Percentiles rank a stretch among this genome's conserved stretches.
Conservation (phyloP, 139 green algal species). For the Gonium pectorale region DNA sequence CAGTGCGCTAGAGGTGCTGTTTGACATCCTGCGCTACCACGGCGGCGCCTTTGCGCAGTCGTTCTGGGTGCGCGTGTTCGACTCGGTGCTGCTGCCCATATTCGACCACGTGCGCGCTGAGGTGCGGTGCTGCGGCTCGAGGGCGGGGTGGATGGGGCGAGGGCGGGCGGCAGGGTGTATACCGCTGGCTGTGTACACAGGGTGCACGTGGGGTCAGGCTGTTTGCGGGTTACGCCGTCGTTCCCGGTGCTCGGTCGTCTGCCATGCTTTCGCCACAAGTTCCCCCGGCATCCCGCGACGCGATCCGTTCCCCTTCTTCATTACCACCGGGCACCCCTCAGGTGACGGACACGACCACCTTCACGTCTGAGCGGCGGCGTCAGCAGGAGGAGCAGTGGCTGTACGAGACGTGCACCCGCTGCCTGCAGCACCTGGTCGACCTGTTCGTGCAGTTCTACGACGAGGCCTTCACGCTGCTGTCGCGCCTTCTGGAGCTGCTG, state of each 20-base stretch:
- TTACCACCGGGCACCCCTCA: background rate
- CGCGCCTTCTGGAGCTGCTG: constrained; percentile 84
- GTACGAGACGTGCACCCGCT: constrained; percentile 97
- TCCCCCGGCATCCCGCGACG: background rate
- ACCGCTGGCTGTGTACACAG: too few species aligned
- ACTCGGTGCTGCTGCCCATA: constrained; percentile 96
- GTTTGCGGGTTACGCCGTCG: too few species aligned
- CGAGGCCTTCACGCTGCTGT: constrained; percentile 73
- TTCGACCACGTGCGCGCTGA: constrained; percentile 96
- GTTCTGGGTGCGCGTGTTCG: constrained; percentile 97
- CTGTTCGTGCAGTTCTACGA: constrained; percentile 76
- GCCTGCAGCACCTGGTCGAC: constrained; percentile 96
- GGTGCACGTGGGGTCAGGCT: too few species aligned
- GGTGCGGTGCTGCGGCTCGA: constrained; percentile 39
- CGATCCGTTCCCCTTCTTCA: background rate
- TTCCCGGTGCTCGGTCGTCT: too few species aligned
- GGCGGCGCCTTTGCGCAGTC: constrained; percentile 90
- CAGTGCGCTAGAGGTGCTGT: constrained; percentile 89
- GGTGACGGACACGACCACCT: constrained; percentile 91
- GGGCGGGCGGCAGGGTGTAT: too few species aligned
- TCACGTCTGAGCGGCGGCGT: constrained; percentile 82
- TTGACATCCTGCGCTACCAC: constrained; percentile 96
- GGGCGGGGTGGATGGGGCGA: too few species aligned
- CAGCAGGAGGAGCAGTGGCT: constrained; percentile 93
- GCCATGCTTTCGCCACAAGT: too few species aligned